These are phyloP conservation scores for Fusarium anguioides DNA, from an alignment of 2,329 filamentous ascomycete species.

Conservation along the genomic window DNA sequence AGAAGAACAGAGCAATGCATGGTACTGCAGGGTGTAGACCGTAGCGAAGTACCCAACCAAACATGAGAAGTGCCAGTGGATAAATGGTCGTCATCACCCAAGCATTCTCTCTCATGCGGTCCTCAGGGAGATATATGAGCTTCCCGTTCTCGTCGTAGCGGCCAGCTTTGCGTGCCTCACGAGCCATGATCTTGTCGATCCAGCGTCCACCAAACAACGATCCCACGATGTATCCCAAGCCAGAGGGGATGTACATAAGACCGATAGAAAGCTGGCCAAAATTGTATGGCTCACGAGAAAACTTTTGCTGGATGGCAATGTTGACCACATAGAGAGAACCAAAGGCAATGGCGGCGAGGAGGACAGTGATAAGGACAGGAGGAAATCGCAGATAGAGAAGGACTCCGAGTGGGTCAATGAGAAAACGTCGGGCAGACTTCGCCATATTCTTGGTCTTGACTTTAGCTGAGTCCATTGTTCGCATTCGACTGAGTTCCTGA, in stretches of 20 bases:
- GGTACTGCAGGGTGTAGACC: constrained; percentile 73
- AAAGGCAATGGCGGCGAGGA: constrained; percentile 80
- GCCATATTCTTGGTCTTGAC: constrained; percentile 65
- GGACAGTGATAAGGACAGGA: constrained; percentile 76
- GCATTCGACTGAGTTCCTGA: constrained; percentile 57
- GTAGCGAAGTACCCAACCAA: constrained; percentile 78
- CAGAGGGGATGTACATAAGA: constrained; percentile 80
- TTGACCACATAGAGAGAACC: constrained; percentile 81
- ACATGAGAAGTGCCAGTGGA: constrained; percentile 77
- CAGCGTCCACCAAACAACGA: constrained; percentile 78
- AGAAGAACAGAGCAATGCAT: constrained; percentile 75
- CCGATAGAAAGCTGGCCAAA: constrained; percentile 77
- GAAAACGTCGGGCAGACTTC: constrained; percentile 65
- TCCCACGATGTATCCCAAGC: constrained; percentile 76
- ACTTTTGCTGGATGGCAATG: constrained; percentile 78
- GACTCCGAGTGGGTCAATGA: constrained; percentile 79
- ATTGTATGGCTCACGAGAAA: constrained; percentile 73
- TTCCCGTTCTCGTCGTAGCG: constrained; percentile 75
- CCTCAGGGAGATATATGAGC: constrained; percentile 78
- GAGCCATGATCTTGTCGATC: constrained; percentile 84
- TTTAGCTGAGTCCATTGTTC: constrained; percentile 71
- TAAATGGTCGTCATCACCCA: constrained; percentile 79
- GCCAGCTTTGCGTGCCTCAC: constrained; percentile 76
- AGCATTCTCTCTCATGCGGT: constrained; percentile 84
- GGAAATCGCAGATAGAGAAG: constrained; percentile 79